Evolutionary conservation across 1,284 basidiomycete species (phyloP), one percentile per base, ranked within the genome.

Genomic region (Gastroboletus turbinatus): DNA sequence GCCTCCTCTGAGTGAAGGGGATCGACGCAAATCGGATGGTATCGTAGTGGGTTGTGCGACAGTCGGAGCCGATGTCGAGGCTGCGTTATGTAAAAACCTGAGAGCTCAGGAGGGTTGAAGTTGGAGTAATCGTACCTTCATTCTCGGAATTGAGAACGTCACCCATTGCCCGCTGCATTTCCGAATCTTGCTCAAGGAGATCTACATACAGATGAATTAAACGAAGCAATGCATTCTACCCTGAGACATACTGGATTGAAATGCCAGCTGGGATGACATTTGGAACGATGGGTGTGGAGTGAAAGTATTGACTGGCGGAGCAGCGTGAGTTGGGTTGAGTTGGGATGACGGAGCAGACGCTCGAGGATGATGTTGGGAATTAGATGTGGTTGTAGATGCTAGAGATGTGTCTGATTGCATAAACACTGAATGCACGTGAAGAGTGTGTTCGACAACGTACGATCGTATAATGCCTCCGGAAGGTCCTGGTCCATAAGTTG

Each of bases 141-240:
- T 35, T 68, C 38, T 70, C 71, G 11, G 71, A 73, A 61, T 78
- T 84, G 48, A 84, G 80, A 52, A 81, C 65, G 16, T 75, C 81
- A 38, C 81, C 76, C 66, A 90, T 80, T n/a, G 76, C 82, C 47
- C 81, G 76, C 53, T 83, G 84, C 88, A 90, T 90, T 63, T 86
- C 85, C 3, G 86, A 87, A 63, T 90, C 84, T 52, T 82, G 78
- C 19, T 87, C 86, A 57, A 90, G 68, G 16, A 90, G 76, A 72
- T 90, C 87, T 90, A 56, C 36, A 39, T 14, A 33, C 32, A 13
- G 25, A 33, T 69, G 27, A 71, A 53, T 55, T 35, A 46, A 57
- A 44, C 19, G 42, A 60, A 43, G 30, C 13, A 8, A n/a, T 14
- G 29, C 17, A 53, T 47, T 19, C 48, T 29, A 27, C 27, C 27